phyloP scores from a whole-genome alignment of 345 rosid genomes.

The Isatis tinctoria region DNA sequence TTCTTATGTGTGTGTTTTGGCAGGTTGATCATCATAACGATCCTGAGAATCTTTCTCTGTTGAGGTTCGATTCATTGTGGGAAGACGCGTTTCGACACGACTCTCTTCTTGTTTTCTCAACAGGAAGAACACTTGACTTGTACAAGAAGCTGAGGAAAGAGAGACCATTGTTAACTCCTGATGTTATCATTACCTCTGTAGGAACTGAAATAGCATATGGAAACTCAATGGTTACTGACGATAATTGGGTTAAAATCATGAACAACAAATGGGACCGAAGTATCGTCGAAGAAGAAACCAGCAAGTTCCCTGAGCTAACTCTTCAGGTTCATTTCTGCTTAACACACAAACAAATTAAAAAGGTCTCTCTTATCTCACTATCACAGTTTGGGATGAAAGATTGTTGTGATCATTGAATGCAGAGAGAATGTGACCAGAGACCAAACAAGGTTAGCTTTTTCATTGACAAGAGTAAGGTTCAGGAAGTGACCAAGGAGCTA shows the following conservation, averaged over 20 bases:
- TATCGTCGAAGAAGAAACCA: constrained; percentile 68
- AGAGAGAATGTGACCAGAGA: constrained; percentile 78
- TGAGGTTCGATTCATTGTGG: constrained; percentile 88
- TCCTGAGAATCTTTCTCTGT: constrained; percentile 65
- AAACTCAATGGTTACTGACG: constrained; percentile 63
- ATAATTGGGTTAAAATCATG: constrained; percentile 78
- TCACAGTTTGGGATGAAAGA: not conserved
- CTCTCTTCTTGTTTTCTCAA: constrained; percentile 85
- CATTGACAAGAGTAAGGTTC: constrained; percentile 72
- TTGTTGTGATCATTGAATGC: constrained; percentile 12
- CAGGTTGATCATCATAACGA: constrained; percentile 90
- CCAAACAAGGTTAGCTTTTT: constrained; percentile 80
- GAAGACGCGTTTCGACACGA: constrained; percentile 70
- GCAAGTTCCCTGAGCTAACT: constrained; percentile 73
- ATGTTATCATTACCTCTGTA: constrained; percentile 87
- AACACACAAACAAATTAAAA: not conserved
- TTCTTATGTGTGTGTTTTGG: not conserved
- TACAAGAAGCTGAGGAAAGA: constrained; percentile 68
- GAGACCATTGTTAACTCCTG: constrained; percentile 91
- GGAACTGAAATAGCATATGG: constrained; percentile 98
- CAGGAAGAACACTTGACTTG: constrained; percentile 70
- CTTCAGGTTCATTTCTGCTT: constrained; percentile 56
- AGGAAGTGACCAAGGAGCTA: constrained; percentile 48
- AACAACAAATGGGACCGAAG: constrained; percentile 77
- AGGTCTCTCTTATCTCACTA: not conserved